Evolutionary conservation across 257 asterid species (phyloP).

Genomic region (Verbena officinalis): DNA sequence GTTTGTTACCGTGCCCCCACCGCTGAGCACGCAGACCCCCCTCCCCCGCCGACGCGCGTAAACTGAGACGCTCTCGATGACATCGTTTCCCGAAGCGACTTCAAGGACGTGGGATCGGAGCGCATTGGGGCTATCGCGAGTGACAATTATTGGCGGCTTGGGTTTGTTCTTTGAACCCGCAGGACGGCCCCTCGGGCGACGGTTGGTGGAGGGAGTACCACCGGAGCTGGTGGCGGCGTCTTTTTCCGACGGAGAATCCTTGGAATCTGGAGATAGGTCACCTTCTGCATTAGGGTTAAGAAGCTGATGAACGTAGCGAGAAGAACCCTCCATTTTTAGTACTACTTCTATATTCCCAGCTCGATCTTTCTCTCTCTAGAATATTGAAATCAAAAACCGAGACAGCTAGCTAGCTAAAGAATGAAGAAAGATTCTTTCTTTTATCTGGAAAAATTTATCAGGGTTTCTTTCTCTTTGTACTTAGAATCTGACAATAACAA

Average conservation of each 20-base stretch:
- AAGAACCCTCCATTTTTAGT: constrained; percentile 47
- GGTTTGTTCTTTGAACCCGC: constrained; percentile 75
- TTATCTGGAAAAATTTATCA: not conserved
- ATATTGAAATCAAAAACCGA: no score
- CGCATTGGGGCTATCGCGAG: constrained; percentile 68
- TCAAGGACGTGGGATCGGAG: constrained; percentile 73
- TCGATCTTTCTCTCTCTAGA: constrained; percentile 6
- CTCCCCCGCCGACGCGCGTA: constrained; percentile 70
- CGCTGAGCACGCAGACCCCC: constrained; percentile 68
- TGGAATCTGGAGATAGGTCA: constrained; percentile 25
- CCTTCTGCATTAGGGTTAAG: constrained; percentile 26
- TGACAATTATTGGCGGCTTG: constrained; percentile 65
- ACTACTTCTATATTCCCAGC: constrained; percentile 21
- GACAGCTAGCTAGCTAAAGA: no score
- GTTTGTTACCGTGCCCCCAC: constrained; percentile 58
- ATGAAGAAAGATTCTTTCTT: constrained; percentile 8
- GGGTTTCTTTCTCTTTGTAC: constrained; percentile 16
- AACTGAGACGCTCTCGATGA: constrained; percentile 49
- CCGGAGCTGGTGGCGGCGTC: constrained; percentile 55
- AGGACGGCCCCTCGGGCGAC: constrained; percentile 77
- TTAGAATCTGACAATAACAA: constrained; percentile 24
- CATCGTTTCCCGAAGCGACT: constrained; percentile 48
- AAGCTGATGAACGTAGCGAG: constrained; percentile 48
- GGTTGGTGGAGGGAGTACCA: constrained; percentile 43
- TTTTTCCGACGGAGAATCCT: constrained; percentile 27